Conservation (phyloP, 2,329 filamentous ascomycete species). For the Fusarium hainanense region DNA sequence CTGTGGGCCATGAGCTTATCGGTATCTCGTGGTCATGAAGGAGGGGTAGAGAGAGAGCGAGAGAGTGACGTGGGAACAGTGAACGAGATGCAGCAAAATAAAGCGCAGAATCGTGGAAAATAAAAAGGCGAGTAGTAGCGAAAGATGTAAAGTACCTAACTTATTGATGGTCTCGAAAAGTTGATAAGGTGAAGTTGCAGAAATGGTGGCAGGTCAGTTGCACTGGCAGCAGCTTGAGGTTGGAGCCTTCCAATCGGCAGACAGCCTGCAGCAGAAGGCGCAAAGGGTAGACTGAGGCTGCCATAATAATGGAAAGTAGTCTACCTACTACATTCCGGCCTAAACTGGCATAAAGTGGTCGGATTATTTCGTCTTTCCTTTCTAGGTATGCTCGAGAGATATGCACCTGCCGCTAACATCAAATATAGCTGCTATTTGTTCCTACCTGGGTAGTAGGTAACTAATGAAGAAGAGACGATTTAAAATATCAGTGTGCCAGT, state of each 20-base stretch:
- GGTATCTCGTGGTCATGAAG: constrained; percentile 32
- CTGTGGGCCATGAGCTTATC: constrained; percentile 38
- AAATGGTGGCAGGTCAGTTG: constrained; percentile 24
- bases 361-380: too few relatives aligned
- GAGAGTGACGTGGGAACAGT: neutral
- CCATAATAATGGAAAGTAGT: neutral
- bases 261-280: neutral
- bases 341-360: too few relatives aligned
- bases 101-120: neutral
- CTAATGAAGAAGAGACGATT: neutral
- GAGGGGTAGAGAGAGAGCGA: constrained; percentile 16
- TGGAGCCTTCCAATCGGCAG: neutral
- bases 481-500: neutral
- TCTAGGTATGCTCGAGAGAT: too few relatives aligned
- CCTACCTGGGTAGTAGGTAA: too few relatives aligned
- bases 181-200: constrained; percentile 22
- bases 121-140: neutral
- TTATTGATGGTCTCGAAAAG: constrained; percentile 32
- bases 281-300: too few relatives aligned
- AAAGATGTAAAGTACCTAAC: constrained; percentile 35
- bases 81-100: neutral
- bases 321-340: neutral
- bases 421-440: constrained; percentile 1
- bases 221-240: neutral
- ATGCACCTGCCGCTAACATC: too few relatives aligned